Base-by-base conservation (phyloP, 805 yeast species). In the Kodamaea laetipori region DNA sequence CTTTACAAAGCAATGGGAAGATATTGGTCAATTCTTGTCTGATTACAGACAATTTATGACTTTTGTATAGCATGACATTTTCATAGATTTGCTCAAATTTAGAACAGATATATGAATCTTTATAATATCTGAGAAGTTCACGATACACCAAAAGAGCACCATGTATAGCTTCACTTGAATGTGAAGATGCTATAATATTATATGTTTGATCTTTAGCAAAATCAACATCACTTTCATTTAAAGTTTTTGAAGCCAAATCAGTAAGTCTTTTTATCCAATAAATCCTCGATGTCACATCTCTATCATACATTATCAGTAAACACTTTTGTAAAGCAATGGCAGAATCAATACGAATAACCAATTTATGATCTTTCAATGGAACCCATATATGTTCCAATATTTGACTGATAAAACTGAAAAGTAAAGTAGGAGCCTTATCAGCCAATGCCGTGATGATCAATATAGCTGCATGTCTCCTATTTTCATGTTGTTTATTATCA, bases 381-480 rank as follows among this genome's bases (percentile, higher is more conserved):
- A 82, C 75, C 97, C 97, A 92, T 12, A 94, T 79, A 52, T 86
- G 83, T 37, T 86, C 87, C 43, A 92, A 69, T 12, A 90, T 83
- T 31, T 85, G 84, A 47, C 84, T 82, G 24, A 89, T 84, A 61
- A 86, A 87, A 25, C 82, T 79, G 58, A 86, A 86, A 41, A 92
- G 69, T 45, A 90, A 69, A 6, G 95, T 86, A 1, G 98, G 96
- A 1, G 95, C 85, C 57, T 87, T 86, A 43, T 80, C 80, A 0
- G 97, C 96, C 48, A 94, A 74, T 0, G 97, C 85, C 6, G 84
- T 78, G 31, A 94, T 78, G 33, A 89, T 82, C 41, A 92, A 71
- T 28, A 90, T 81, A 1, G 97, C 96, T 0, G 97, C 97, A 58
- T 92, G 97, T 50, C 94, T 80, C 54, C 95, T 78, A 36, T 78